Conservation (phyloP, 2,329 filamentous ascomycete species). For the Claviceps spartinae region DNA sequence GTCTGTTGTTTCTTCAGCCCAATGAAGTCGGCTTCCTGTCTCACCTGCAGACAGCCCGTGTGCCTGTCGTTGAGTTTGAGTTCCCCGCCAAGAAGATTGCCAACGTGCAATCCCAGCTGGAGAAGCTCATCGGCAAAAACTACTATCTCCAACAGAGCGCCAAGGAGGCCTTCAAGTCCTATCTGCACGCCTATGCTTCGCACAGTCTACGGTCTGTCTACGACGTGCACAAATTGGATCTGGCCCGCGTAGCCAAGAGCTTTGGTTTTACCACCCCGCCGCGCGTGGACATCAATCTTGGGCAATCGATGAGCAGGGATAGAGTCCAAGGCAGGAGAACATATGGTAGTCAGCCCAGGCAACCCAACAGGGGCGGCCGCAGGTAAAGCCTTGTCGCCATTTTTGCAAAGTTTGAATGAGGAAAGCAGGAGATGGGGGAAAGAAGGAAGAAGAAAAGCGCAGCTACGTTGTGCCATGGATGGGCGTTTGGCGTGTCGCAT, state of each 20-base stretch:
- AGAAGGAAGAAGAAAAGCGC: not conserved
- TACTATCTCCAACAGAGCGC: slow-evolving; percentile 90
- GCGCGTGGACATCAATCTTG: slow-evolving; percentile 70
- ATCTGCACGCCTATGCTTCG: slow-evolving; percentile 88
- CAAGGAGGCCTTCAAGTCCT: slow-evolving; percentile 70
- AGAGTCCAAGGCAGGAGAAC: slow-evolving; percentile 51
- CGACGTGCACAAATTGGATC: slow-evolving; percentile 71
- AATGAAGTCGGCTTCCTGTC: slow-evolving; percentile 84
- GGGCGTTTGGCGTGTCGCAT: slow-evolving; percentile 3
- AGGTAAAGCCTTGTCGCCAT: not conserved
- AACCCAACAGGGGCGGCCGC: slow-evolving; percentile 22
- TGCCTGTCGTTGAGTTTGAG: slow-evolving; percentile 92
- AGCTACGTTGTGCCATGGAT: not conserved
- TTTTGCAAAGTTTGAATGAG: not conserved
- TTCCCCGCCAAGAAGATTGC: slow-evolving; percentile 86
- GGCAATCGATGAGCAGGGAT: slow-evolving; percentile 61
- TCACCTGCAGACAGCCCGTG: slow-evolving; percentile 79
- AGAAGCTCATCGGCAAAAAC: slow-evolving; percentile 88
- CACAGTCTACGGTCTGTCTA: slow-evolving; percentile 48
- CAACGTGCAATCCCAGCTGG: slow-evolving; percentile 80
- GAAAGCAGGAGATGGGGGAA: not conserved
- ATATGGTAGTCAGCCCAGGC: slow-evolving; percentile 68
- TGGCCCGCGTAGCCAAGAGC: slow-evolving; percentile 70
- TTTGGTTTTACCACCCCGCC: slow-evolving; percentile 72
- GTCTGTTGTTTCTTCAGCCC: slow-evolving; percentile 85